Conservation (phyloP, 805 yeast species). For the Brettanomyces custersianus region DNA sequence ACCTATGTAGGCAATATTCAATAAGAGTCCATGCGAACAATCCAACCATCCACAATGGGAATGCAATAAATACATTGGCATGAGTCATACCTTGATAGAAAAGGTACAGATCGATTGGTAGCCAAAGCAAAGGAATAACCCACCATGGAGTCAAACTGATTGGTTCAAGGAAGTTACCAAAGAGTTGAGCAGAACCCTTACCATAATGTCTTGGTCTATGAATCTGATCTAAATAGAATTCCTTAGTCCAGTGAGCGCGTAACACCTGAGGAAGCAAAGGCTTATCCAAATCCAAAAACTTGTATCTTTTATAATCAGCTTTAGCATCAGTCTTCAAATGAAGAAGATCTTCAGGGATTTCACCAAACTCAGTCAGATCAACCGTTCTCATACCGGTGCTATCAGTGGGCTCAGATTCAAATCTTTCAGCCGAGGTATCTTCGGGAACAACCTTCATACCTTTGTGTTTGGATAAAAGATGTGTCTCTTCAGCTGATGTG, state of each 20-base stretch:
- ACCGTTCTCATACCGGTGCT: constrained; percentile 20
- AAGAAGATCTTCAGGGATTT: constrained; percentile 67
- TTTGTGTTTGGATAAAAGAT: constrained; percentile 48
- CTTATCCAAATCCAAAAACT: constrained; percentile 75
- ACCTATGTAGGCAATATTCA: constrained; percentile 84
- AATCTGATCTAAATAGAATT: constrained; percentile 89
- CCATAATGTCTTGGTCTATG: constrained; percentile 98
- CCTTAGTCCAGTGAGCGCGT: constrained; percentile 67
- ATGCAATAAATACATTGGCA: constrained; percentile 36
- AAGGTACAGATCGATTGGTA: constrained; percentile 65
- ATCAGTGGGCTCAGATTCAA: constrained; percentile 4
- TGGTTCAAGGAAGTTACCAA: constrained; percentile 93
- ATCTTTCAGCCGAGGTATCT: constrained; percentile 1
- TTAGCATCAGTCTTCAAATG: constrained; percentile 70
- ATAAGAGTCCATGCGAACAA: constrained; percentile 86
- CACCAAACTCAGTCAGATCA: constrained; percentile 49
- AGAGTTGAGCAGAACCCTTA: constrained; percentile 90
- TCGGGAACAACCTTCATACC: constrained; percentile 35
- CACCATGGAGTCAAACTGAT: constrained; percentile 90
- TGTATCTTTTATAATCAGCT: constrained; percentile 65
- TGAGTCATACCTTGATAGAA: constrained; percentile 49
- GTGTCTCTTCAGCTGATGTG: constrained; percentile 66
- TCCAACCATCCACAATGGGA: constrained; percentile 67
- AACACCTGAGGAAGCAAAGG: constrained; percentile 80
- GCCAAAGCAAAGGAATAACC: constrained; percentile 81